These are phyloP conservation scores for Hypomontagnella submonticulosa DNA, from an alignment of 495 filamentous ascomycete species.

Conservation along the genomic window DNA sequence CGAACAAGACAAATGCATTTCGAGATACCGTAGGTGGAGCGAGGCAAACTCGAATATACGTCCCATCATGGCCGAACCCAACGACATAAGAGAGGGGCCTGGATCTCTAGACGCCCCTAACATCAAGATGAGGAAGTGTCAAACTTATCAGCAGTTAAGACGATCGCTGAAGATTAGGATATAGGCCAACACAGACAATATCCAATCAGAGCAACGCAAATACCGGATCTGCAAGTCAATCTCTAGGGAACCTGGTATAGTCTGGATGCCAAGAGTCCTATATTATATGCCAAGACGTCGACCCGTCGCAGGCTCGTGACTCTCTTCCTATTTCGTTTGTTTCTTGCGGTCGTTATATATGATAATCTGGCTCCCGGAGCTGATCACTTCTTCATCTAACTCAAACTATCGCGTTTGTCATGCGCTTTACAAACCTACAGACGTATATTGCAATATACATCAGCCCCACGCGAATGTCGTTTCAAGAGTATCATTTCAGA, in stretches of 20 bases:
- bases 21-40: not conserved
- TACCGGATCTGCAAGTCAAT: constrained; percentile 33
- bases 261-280: constrained; percentile 31
- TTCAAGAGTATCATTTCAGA: constrained; percentile 25
- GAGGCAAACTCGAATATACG: not conserved
- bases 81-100: constrained; percentile 18
- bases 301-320: constrained; percentile 17
- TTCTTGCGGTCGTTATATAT: not conserved
- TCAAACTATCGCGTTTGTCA: constrained; percentile 11
- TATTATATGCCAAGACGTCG: constrained; percentile 33
- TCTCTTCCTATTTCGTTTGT: not conserved
- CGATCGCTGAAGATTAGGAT: constrained; percentile 36
- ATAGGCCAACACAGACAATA: constrained; percentile 1
- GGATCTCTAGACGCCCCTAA: constrained; percentile 1
- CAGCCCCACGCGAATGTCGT: constrained; percentile 35
- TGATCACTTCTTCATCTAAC: constrained; percentile 34
- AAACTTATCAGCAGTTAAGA: constrained; percentile 32
- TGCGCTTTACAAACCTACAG: constrained; percentile 13
- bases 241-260: constrained; percentile 26
- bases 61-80: constrained; percentile 17
- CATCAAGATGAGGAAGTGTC: constrained; percentile 26
- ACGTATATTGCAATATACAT: constrained; percentile 13
- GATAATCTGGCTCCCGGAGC: not conserved
- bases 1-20: constrained; percentile 7
- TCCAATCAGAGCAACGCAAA: constrained; percentile 27